Evolutionary conservation across 2,329 filamentous ascomycete species (phyloP).

Genomic region (Helotiales sp.): DNA sequence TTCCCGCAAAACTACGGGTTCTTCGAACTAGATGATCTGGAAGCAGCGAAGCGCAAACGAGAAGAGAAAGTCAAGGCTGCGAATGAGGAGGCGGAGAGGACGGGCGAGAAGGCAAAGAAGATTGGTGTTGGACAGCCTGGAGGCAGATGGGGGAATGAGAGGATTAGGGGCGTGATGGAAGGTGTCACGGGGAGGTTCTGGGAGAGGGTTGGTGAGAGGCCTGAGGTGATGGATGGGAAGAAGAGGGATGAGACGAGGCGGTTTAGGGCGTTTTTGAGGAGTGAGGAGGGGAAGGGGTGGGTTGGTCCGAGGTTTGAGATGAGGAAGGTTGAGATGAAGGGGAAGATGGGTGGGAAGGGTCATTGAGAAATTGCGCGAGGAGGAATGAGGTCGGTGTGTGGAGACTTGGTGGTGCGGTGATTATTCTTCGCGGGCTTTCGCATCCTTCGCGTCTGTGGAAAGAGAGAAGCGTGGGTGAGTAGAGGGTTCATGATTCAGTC

Average conservation of each 20-base stretch:
- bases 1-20: conserved; percentile 6
- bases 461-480: neutral
- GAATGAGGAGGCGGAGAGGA: too few species aligned
- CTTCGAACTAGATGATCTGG: neutral
- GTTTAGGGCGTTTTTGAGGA: neutral
- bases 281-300: neutral
- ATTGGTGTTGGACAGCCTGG: neutral
- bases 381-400: neutral
- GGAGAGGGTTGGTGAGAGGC: too few species aligned
- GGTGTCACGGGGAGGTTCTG: neutral
- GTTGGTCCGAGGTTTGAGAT: neutral
- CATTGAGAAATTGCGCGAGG: neutral
- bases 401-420: too few species aligned
- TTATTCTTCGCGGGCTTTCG: too few species aligned
- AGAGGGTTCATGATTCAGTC: too few species aligned
- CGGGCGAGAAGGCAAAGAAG: too few species aligned
- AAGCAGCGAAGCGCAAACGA: neutral
- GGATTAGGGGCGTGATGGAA: neutral
- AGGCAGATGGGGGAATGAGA: neutral
- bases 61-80: too few species aligned
- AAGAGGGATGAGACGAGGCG: neutral
- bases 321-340: neutral
- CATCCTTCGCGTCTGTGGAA: neutral
- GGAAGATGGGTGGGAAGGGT: neutral
- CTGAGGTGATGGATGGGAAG: too few species aligned